phyloP scores from a whole-genome alignment of 2,329 filamentous ascomycete genomes.

The Zalaria obscura region DNA sequence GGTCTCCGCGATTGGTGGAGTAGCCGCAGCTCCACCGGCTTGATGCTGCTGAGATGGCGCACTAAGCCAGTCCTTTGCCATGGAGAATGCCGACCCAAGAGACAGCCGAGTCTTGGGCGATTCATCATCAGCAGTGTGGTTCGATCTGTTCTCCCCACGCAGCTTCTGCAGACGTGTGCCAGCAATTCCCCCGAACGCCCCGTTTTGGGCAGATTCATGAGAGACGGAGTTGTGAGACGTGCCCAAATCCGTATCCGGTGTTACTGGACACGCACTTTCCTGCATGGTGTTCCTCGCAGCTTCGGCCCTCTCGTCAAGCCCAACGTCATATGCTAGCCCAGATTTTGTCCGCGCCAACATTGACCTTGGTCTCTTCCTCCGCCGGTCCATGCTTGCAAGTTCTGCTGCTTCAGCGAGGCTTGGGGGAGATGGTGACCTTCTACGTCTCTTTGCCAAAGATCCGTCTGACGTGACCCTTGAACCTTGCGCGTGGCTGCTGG shows the following conservation, averaged over 20 bases:
- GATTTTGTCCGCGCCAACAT: conserved; percentile 14
- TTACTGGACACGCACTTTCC: conserved; percentile 12
- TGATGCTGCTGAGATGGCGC: background rate
- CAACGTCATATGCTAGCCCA: background rate
- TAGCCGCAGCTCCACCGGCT: conserved; percentile 35
- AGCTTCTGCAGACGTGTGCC: too few relatives aligned
- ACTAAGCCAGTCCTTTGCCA: background rate
- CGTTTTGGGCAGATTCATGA: too few relatives aligned
- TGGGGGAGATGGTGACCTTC: conserved; percentile 14
- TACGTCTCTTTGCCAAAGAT: background rate
- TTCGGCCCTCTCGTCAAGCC: background rate
- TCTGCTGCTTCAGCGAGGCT: conserved; percentile 41
- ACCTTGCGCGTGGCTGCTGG: background rate
- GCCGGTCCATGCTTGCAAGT: conserved; percentile 33
- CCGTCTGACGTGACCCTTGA: background rate
- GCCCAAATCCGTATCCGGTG: conserved; percentile 18
- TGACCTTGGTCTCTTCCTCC: conserved; percentile 34
- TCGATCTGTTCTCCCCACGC: background rate
- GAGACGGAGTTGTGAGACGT: background rate
- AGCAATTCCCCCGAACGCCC: too few relatives aligned
- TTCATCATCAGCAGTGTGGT: background rate
- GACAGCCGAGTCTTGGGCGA: background rate
- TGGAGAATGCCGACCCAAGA: too few relatives aligned
- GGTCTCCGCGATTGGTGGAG: conserved; percentile 61
- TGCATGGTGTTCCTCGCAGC: background rate